These are phyloP conservation scores for Kluyveromyces siamensis DNA, from an alignment of 805 yeast species.

Conservation along the genomic window DNA sequence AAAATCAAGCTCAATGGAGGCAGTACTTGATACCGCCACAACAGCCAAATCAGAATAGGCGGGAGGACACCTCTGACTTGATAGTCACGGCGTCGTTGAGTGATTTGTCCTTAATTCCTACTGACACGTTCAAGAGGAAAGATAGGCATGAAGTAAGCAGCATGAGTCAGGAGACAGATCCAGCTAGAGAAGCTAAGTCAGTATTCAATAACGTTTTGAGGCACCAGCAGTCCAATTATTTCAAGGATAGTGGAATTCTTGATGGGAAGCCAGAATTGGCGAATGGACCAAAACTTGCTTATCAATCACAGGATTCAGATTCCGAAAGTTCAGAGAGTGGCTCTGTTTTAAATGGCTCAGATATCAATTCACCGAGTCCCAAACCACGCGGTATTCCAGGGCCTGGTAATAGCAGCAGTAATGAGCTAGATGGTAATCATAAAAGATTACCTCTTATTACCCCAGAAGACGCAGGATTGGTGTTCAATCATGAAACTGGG, in stretches of 20 bases:
- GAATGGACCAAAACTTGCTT: background rate
- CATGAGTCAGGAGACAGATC: constrained; percentile 18
- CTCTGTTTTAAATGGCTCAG: background rate
- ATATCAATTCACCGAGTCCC: background rate
- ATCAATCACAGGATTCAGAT: background rate
- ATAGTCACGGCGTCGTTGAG: constrained; percentile 20
- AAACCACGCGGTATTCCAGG: background rate
- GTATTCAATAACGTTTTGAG: constrained; percentile 21
- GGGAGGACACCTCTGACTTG: constrained; percentile 10
- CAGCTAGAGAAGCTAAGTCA: constrained; percentile 22
- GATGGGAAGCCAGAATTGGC: background rate
- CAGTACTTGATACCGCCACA: constrained; percentile 11
- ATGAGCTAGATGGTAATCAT: background rate
- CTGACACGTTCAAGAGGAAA: constrained; percentile 18
- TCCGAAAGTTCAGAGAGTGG: background rate
- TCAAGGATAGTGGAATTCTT: constrained; percentile 1
- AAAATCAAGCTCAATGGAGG: constrained; percentile 17
- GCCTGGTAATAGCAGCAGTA: background rate
- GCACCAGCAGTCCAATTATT: constrained; percentile 15
- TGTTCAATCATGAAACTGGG: constrained; percentile 17
- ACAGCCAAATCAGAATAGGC: background rate
- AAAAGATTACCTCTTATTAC: constrained; percentile 10
- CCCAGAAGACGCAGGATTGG: constrained; percentile 21
- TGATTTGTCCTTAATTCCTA: constrained; percentile 22
- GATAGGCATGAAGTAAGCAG: constrained; percentile 2